phyloP scores from a whole-genome alignment of 1,139 yeast genomes.

The Sugiyamaella sp. region DNA sequence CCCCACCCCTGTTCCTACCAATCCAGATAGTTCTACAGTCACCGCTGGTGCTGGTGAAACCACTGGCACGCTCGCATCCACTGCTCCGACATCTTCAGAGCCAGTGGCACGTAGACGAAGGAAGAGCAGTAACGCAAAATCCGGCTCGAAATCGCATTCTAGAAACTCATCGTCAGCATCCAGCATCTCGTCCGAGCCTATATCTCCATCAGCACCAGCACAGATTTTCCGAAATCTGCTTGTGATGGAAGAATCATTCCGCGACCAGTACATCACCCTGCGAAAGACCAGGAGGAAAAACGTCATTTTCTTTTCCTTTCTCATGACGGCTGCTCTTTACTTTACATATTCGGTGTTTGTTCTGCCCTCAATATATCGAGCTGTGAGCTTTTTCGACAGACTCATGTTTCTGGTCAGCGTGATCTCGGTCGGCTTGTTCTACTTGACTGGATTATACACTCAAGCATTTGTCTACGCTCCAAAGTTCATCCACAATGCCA shows the following conservation, averaged over 20 bases:
- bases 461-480: constrained; percentile 84
- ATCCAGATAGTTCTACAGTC: too few relatives aligned
- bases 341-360: constrained; percentile 40
- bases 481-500: constrained; percentile 73
- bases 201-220: constrained; percentile 31
- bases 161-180: constrained; percentile 9
- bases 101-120: constrained; percentile 9
- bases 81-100: not conserved
- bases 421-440: constrained; percentile 75
- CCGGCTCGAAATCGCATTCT: constrained; percentile 4
- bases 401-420: constrained; percentile 66
- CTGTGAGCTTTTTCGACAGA: constrained; percentile 48
- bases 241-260: constrained; percentile 79
- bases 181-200: constrained; percentile 6
- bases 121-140: constrained; percentile 10
- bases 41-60: not conserved
- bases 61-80: not conserved
- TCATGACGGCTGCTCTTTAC: constrained; percentile 42
- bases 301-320: constrained; percentile 63
- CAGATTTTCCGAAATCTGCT: constrained; percentile 60
- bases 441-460: constrained; percentile 85
- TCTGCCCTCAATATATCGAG: constrained; percentile 41
- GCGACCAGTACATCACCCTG: constrained; percentile 79
- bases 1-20: too few relatives aligned
- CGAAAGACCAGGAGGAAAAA: constrained; percentile 71